Conservation (phyloP, 2,329 filamentous ascomycete species). For the Trichophyton benhamiae region DNA sequence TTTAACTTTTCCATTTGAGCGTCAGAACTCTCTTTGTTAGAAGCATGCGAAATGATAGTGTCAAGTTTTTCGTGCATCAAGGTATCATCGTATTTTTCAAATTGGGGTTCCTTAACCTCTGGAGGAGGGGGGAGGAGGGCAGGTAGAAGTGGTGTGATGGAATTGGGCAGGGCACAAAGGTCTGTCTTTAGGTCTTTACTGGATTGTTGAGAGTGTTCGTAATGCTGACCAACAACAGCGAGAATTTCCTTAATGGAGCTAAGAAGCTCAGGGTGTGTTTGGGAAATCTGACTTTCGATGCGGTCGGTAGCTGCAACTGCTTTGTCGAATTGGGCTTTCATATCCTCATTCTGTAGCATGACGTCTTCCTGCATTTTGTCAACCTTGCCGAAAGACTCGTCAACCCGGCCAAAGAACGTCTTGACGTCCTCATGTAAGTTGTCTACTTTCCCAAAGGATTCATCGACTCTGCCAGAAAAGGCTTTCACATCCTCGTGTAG, state of each 20-base stretch:
- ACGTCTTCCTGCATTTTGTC: slow-evolving; percentile 46
- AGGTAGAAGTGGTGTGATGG: slow-evolving; percentile 47
- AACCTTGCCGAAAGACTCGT: not conserved
- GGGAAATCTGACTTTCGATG: slow-evolving; percentile 64
- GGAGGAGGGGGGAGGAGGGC: slow-evolving; percentile 41
- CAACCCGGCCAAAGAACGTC: slow-evolving; percentile 9
- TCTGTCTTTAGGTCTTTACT: slow-evolving; percentile 49
- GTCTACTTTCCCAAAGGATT: not conserved
- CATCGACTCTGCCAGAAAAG: not conserved
- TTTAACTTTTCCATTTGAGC: slow-evolving; percentile 70
- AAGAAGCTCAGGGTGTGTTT: slow-evolving; percentile 80
- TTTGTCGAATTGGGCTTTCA: slow-evolving; percentile 67
- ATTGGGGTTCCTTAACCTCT: slow-evolving; percentile 27
- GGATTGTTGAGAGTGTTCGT: slow-evolving; percentile 67
- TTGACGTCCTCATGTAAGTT: slow-evolving; percentile 52
- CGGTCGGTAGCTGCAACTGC: slow-evolving; percentile 60
- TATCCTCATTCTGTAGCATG: slow-evolving; percentile 70
- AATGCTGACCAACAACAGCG: slow-evolving; percentile 70
- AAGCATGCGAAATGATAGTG: slow-evolving; percentile 33
- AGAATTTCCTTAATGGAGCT: slow-evolving; percentile 79
- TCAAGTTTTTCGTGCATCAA: slow-evolving; percentile 48
- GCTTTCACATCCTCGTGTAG: slow-evolving; percentile 41
- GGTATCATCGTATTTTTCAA: slow-evolving; percentile 51
- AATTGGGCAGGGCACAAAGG: slow-evolving; percentile 36
- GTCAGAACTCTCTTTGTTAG: slow-evolving; percentile 56